These are phyloP conservation scores for Eucalyptus brandiana DNA, from an alignment of 345 rosid species.

Conservation along the genomic window DNA sequence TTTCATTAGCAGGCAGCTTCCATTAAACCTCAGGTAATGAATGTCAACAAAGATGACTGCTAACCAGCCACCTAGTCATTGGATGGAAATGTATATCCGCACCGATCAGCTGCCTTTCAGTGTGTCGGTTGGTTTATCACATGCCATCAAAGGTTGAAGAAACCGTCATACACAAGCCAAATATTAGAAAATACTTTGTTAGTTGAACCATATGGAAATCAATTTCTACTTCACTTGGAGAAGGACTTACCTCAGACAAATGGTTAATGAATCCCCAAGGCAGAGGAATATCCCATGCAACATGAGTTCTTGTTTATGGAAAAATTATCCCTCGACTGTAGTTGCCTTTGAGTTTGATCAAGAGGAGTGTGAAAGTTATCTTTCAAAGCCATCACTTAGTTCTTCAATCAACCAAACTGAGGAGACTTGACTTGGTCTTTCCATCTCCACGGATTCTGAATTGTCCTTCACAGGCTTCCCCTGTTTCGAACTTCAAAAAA, in stretches of 20 bases:
- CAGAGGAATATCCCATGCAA: too few relatives aligned
- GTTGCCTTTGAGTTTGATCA: not conserved
- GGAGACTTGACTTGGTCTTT: not conserved
- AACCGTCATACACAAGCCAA: too few relatives aligned
- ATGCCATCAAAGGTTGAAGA: too few relatives aligned
- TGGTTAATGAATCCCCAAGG: rapidly evolving
- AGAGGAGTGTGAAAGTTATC: not conserved
- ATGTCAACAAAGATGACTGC: rapidly evolving
- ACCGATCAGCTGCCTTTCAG: rapidly evolving
- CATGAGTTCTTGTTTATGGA: not conserved
- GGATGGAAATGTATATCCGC: too few relatives aligned
- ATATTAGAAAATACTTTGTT: too few relatives aligned
- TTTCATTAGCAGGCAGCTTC: too few relatives aligned
- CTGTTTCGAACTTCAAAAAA: not conserved
- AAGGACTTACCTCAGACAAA: too few relatives aligned
- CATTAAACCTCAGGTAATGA: too few relatives aligned
- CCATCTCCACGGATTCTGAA: not conserved
- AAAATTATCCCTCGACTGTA: rapidly evolving
- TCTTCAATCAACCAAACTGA: not conserved
- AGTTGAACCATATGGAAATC: too few relatives aligned
- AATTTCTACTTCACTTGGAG: too few relatives aligned
- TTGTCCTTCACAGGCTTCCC: not conserved
- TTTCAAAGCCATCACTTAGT: rapidly evolving
- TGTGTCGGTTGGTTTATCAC: too few relatives aligned
- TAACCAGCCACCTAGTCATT: too few relatives aligned